phyloP scores from a whole-genome alignment of 108 stramenopile species.

The Conticribra weissflogii region DNA sequence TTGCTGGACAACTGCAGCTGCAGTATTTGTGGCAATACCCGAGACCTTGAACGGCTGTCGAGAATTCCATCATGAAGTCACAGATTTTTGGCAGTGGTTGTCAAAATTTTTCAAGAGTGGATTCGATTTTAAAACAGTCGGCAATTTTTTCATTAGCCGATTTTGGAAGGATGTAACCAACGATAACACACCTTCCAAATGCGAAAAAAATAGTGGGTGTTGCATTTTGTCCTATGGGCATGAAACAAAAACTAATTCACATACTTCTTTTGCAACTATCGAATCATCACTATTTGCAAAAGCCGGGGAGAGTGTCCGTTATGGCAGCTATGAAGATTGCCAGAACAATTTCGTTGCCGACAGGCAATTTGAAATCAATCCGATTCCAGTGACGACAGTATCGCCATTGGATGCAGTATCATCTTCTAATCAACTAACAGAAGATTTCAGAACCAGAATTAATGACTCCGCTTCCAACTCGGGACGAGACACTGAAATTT shows the following conservation, averaged over 20 bases:
- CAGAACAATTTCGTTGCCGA: not conserved
- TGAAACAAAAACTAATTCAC: too few relatives aligned
- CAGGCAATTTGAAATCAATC: too few relatives aligned
- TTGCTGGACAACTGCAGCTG: conserved; percentile 34
- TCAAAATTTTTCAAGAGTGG: not conserved
- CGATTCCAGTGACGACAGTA: not conserved
- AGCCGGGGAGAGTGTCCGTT: too few relatives aligned
- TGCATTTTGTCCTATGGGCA: too few relatives aligned
- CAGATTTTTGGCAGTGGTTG: not conserved
- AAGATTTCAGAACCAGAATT: not conserved
- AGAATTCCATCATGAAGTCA: not conserved
- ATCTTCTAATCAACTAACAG: not conserved
- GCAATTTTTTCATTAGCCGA: too few relatives aligned
- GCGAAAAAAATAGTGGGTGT: too few relatives aligned
- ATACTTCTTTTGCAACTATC: too few relatives aligned
- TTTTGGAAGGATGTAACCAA: too few relatives aligned
- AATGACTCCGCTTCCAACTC: not conserved
- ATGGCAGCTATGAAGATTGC: not conserved
- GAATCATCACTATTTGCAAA: too few relatives aligned
- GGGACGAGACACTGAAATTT: not conserved
- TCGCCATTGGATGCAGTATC: conserved; percentile 6
- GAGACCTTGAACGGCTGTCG: conserved; percentile 56
- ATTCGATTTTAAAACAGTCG: too few relatives aligned
- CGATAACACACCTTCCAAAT: too few relatives aligned
- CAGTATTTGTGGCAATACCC: conserved; percentile 42